Evolutionary conservation across 2,329 filamentous ascomycete genomes (phyloP).

Genomic region (Aspergillus alliaceus): DNA sequence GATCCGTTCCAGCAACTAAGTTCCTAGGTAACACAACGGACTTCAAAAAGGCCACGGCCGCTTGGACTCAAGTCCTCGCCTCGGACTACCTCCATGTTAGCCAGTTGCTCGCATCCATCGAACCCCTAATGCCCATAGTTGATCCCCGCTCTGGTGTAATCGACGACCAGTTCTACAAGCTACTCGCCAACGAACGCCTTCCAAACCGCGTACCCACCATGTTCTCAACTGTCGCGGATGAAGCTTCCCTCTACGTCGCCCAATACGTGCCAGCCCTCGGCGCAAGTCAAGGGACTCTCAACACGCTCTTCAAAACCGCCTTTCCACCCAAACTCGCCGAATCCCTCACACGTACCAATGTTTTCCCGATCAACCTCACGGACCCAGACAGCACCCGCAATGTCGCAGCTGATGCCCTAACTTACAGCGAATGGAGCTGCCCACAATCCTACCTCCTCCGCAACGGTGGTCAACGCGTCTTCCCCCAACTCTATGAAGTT

Average conservation of each 20-base stretch:
- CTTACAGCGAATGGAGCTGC: slow-evolving; percentile 21
- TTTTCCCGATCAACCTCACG: slow-evolving; percentile 12
- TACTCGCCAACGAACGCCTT: slow-evolving; percentile 18
- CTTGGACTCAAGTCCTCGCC: slow-evolving; percentile 10
- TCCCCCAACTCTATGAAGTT: slow-evolving; percentile 23
- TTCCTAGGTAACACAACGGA: slow-evolving; percentile 24
- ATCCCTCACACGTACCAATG: slow-evolving; percentile 12
- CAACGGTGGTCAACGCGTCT: slow-evolving; percentile 1
- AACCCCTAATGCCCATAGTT: slow-evolving; percentile 29
- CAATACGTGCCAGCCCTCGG: slow-evolving; percentile 11
- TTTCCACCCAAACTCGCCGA: slow-evolving; percentile 17
- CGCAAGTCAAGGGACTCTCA: slow-evolving; percentile 7
- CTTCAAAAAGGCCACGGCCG: slow-evolving; percentile 8
- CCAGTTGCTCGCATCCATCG: slow-evolving; percentile 18
- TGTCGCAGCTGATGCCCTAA: slow-evolving; percentile 11
- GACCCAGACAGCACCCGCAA: slow-evolving; percentile 21
- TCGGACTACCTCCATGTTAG: slow-evolving; percentile 18
- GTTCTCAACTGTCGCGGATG: slow-evolving; percentile 28
- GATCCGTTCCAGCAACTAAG: slow-evolving; percentile 19
- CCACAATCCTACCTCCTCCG: slow-evolving; percentile 16
- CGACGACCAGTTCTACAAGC: slow-evolving; percentile 27
- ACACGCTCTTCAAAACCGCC: slow-evolving; percentile 15
- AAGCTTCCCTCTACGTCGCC: slow-evolving; percentile 21
- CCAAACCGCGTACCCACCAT: slow-evolving; percentile 28
- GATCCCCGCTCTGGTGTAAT: slow-evolving; percentile 24